phyloP scores from a whole-genome alignment of 2,329 filamentous ascomycete genomes.

The Diaporthe ampelina region DNA sequence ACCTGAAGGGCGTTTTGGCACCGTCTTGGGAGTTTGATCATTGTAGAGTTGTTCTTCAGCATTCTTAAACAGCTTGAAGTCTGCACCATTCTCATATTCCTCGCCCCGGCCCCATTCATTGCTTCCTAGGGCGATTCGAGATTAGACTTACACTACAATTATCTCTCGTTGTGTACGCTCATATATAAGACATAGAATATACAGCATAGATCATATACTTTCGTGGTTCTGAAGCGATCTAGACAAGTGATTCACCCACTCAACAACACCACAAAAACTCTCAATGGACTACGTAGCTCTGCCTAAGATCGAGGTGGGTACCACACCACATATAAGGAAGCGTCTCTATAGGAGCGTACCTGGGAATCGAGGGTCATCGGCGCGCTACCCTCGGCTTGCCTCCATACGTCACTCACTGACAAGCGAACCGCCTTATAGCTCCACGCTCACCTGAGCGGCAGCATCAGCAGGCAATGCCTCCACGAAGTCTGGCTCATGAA shows the following conservation, averaged over 20 bases:
- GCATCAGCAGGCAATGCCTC: slow-evolving; percentile 79
- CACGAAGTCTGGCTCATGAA: slow-evolving; percentile 80
- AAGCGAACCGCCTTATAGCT: too few species aligned
- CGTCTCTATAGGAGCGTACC: too few species aligned
- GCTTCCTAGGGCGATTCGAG: not conserved
- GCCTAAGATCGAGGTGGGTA: slow-evolving; percentile 68
- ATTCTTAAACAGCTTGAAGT: too few species aligned
- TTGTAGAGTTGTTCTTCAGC: not conserved
- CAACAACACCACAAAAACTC: not conserved
- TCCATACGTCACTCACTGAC: too few species aligned
- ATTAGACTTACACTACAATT: not conserved
- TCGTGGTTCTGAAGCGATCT: not conserved
- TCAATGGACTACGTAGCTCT: slow-evolving; percentile 61
- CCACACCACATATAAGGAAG: not conserved
- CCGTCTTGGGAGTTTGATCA: not conserved
- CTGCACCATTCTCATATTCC: too few species aligned
- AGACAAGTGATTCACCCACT: not conserved
- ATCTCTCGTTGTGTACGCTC: too few species aligned
- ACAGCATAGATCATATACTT: not conserved
- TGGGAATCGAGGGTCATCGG: too few species aligned
- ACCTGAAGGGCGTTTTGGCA: not conserved
- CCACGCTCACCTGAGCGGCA: slow-evolving; percentile 85
- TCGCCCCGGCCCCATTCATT: too few species aligned
- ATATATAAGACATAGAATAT: not conserved
- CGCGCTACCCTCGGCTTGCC: too few species aligned